Conservation (phyloP, 176 grass and related monocot genomes). For the Ampelocalamus luodianensis region DNA sequence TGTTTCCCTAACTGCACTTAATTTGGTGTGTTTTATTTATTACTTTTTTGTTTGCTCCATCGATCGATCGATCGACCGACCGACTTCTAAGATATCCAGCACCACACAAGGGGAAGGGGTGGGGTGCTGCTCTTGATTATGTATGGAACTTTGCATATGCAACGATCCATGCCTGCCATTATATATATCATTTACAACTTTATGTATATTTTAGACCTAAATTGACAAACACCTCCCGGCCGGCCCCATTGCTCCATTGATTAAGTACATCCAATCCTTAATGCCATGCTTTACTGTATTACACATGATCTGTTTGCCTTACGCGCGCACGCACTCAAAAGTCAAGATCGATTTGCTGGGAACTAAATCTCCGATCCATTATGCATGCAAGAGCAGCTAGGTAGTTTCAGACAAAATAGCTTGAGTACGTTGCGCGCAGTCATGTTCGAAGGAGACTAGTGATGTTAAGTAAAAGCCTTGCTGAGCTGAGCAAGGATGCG, state of each 20-base stretch:
- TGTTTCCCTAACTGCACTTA: too few relatives aligned
- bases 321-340: constrained; percentile 8
- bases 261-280: background rate
- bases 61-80: too few relatives aligned
- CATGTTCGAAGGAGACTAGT: background rate
- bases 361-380: background rate
- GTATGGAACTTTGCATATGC: constrained; percentile 18
- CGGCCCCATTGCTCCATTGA: background rate
- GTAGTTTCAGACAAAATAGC: background rate
- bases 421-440: background rate
- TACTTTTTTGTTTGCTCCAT: too few relatives aligned
- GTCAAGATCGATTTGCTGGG: background rate
- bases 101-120: background rate
- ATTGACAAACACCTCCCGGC: background rate
- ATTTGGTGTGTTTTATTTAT: too few relatives aligned
- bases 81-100: too few relatives aligned
- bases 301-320: background rate
- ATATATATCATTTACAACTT: background rate
- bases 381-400: background rate
- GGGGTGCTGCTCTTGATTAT: background rate
- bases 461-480: background rate
- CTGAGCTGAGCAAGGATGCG: background rate
- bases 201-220: background rate
- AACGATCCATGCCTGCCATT: constrained; percentile 31
- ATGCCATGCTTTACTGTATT: background rate